phyloP scores from a whole-genome alignment of 208 protist genomes.

The Crithidia sp. region DNA sequence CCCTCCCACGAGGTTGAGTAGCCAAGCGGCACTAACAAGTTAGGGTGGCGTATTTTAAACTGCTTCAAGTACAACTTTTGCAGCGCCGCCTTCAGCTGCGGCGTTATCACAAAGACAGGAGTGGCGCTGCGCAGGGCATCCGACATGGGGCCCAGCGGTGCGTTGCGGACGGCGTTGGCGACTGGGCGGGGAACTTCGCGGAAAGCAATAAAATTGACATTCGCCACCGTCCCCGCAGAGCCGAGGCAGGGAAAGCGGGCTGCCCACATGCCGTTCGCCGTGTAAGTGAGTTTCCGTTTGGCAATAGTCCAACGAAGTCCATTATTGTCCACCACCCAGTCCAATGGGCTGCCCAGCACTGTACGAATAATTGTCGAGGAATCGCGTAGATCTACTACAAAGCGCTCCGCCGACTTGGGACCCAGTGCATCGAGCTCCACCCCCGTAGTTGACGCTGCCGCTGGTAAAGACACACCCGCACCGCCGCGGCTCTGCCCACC shows the following conservation, averaged over 20 bases:
- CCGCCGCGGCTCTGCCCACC: too few relatives aligned
- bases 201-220: neutral
- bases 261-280: neutral
- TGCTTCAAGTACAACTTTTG: conserved; percentile 2
- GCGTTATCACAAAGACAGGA: neutral
- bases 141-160: conserved; percentile 4
- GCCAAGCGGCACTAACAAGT: conserved; percentile 2
- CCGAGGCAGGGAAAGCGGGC: neutral
- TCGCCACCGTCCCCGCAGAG: neutral
- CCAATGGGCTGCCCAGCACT: neutral
- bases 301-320: neutral
- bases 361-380: too few relatives aligned
- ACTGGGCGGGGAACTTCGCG: neutral
- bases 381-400: too few relatives aligned
- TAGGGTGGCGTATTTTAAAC: conserved; percentile 18
- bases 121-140: conserved; percentile 6
- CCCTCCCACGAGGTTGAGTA: conserved; percentile 18
- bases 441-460: too few relatives aligned
- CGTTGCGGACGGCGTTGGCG: conserved; percentile 4
- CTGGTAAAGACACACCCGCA: too few relatives aligned
- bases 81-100: conserved; percentile 1
- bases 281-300: neutral
- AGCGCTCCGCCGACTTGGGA: too few relatives aligned
- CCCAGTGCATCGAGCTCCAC: too few relatives aligned
- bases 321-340: neutral